These are phyloP conservation scores for Corniculantispora saksenae DNA, from an alignment of 2,329 filamentous ascomycete species.

Conservation along the genomic window DNA sequence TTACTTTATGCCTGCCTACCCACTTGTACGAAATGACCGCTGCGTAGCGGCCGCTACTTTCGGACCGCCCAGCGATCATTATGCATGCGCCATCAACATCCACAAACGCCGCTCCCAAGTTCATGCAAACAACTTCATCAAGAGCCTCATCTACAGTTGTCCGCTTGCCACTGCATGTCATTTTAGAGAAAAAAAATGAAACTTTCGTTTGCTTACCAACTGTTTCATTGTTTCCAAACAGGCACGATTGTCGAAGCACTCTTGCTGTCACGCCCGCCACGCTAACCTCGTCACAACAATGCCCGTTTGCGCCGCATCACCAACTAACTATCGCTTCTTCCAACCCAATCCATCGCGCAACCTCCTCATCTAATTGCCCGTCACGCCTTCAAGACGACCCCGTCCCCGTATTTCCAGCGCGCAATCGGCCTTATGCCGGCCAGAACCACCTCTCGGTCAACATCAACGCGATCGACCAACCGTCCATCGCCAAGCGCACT, in stretches of 20 bases:
- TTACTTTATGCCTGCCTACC: not conserved
- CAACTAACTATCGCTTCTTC: not conserved
- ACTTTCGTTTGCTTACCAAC: not conserved
- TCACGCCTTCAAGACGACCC: not conserved
- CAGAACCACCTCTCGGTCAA: not conserved
- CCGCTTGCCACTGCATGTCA: not conserved
- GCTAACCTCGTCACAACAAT: not conserved
- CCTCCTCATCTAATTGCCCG: not conserved
- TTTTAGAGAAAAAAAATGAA: not conserved
- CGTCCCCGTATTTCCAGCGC: not conserved
- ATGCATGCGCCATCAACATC: not conserved
- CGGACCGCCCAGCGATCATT: slow-evolving; percentile 4
- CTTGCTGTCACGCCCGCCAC: too few relatives aligned
- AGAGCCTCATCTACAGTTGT: not conserved
- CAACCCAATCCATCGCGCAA: not conserved
- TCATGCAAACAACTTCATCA: not conserved
- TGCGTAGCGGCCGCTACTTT: slow-evolving; percentile 5
- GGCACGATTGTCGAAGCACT: too few relatives aligned
- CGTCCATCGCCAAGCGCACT: not conserved
- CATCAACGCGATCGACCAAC: not conserved
- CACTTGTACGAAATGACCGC: not conserved
- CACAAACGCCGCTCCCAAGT: not conserved
- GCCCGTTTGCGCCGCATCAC: not conserved
- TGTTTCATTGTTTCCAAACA: too few relatives aligned
- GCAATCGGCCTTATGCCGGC: slow-evolving; percentile 1